Conservation (phyloP, 2,329 filamentous ascomycete genomes). For the Zymoseptoria ardabiliae region DNA sequence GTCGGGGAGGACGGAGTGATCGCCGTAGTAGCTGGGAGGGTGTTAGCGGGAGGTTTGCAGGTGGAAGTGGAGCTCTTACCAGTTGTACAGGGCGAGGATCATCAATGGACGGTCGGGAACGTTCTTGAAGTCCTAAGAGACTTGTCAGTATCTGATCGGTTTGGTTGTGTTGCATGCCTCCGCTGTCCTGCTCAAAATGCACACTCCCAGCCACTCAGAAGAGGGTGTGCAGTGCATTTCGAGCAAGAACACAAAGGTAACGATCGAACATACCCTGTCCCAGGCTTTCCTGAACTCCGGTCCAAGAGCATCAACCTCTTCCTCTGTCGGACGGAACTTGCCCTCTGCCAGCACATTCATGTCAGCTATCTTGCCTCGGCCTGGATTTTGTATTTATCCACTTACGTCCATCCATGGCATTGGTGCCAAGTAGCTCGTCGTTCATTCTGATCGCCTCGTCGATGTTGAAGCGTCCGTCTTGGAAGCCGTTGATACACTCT, state of each 20-base stretch:
- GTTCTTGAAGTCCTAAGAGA: constrained; percentile 41
- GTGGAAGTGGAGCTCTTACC: constrained; percentile 21
- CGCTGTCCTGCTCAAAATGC: no score
- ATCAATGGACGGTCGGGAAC: constrained; percentile 43
- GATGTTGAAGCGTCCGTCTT: constrained; percentile 43
- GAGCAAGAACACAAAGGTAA: not conserved
- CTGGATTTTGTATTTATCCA: not conserved
- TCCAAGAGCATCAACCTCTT: constrained; percentile 47
- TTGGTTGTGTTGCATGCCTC: no score
- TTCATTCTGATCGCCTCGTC: constrained; percentile 41
- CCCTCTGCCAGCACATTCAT: constrained; percentile 24
- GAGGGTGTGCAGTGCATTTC: not conserved
- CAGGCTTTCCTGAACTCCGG: constrained; percentile 48
- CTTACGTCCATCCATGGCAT: constrained; percentile 45
- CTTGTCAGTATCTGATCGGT: not conserved
- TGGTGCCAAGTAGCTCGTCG: constrained; percentile 50
- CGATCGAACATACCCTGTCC: constrained; percentile 33
- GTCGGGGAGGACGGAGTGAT: constrained; percentile 29
- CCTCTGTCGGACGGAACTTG: constrained; percentile 50
- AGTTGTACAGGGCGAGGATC: constrained; percentile 36
- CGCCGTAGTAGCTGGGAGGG: constrained; percentile 21
- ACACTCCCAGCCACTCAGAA: no score
- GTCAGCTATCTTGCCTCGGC: not conserved
- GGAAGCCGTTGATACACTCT: constrained; percentile 49
- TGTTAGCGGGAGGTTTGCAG: not conserved